Evolutionary conservation across 2,329 filamentous ascomycete genomes (phyloP).

Genomic region (Alternaria gansuensis): DNA sequence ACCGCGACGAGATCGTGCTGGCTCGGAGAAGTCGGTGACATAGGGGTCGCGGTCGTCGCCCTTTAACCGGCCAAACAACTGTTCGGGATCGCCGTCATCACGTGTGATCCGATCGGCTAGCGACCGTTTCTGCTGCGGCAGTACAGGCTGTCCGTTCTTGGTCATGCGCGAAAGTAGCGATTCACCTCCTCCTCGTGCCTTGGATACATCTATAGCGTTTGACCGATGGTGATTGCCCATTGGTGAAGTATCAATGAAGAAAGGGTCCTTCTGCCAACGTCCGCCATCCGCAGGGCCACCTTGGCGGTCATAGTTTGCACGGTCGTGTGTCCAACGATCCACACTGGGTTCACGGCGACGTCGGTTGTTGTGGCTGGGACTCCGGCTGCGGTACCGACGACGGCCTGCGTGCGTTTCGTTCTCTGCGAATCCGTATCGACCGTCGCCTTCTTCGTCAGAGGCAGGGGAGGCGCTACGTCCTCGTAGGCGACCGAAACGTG

Average conservation of each 20-base stretch:
- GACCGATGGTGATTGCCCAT: slow-evolving; percentile 57
- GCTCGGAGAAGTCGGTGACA: slow-evolving; percentile 40
- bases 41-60: slow-evolving; percentile 40
- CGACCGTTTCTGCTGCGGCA: slow-evolving; percentile 34
- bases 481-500: slow-evolving; percentile 61
- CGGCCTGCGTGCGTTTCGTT: slow-evolving; percentile 55
- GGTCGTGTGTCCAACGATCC: slow-evolving; percentile 45
- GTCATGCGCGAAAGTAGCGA: slow-evolving; percentile 48
- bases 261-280: slow-evolving; percentile 42
- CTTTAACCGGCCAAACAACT: slow-evolving; percentile 45
- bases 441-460: slow-evolving; percentile 57
- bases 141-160: slow-evolving; percentile 44
- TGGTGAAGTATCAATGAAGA: slow-evolving; percentile 49
- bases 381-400: slow-evolving; percentile 55
- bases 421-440: slow-evolving; percentile 61
- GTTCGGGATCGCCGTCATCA: slow-evolving; percentile 35
- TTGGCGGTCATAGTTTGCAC: slow-evolving; percentile 37
- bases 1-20: slow-evolving; percentile 27
- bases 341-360: slow-evolving; percentile 37
- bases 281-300: slow-evolving; percentile 27
- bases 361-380: slow-evolving; percentile 38
- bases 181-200: slow-evolving; percentile 24
- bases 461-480: slow-evolving; percentile 68
- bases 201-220: slow-evolving; percentile 53
- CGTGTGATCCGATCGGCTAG: slow-evolving; percentile 46